phyloP scores from a whole-genome alignment of 2,329 filamentous ascomycete genomes.

The Periconia macrospinosa region DNA sequence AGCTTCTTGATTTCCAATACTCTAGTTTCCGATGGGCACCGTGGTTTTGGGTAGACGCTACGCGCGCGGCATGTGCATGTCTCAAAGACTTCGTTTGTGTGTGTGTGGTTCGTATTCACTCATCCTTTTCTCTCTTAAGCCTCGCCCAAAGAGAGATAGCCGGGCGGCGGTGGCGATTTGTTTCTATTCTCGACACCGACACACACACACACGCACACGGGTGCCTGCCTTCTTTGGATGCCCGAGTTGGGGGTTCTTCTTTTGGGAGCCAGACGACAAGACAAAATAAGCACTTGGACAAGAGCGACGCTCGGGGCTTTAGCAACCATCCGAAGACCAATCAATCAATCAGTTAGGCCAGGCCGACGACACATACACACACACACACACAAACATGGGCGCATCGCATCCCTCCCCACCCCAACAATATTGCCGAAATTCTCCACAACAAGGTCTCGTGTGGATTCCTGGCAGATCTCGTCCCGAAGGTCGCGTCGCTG shows the following conservation, averaged over 20 bases:
- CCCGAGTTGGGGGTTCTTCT: neutral
- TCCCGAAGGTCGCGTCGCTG: conserved; percentile 2
- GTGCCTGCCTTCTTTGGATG: too few species aligned
- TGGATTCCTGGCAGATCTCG: conserved; percentile 10
- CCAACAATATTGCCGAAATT: conserved; percentile 10
- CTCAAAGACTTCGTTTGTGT: neutral
- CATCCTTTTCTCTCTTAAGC: too few species aligned
- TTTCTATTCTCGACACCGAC: neutral
- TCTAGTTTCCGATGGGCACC: neutral
- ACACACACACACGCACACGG: too few species aligned
- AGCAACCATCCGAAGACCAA: neutral
- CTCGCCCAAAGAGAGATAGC: too few species aligned
- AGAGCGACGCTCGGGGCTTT: neutral
- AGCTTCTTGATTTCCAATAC: neutral
- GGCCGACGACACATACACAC: too few species aligned
- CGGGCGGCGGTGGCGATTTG: neutral
- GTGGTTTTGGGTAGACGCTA: neutral
- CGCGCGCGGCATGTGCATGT: neutral
- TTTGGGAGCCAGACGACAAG: neutral
- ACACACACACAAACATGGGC: neutral
- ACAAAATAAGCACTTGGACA: conserved; percentile 12
- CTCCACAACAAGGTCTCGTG: conserved; percentile 3
- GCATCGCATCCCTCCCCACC: too few species aligned
- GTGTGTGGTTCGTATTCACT: too few species aligned
- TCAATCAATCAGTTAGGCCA: neutral